phyloP scores from a whole-genome alignment of 306 rosid genomes.

The Betula pendula region DNA sequence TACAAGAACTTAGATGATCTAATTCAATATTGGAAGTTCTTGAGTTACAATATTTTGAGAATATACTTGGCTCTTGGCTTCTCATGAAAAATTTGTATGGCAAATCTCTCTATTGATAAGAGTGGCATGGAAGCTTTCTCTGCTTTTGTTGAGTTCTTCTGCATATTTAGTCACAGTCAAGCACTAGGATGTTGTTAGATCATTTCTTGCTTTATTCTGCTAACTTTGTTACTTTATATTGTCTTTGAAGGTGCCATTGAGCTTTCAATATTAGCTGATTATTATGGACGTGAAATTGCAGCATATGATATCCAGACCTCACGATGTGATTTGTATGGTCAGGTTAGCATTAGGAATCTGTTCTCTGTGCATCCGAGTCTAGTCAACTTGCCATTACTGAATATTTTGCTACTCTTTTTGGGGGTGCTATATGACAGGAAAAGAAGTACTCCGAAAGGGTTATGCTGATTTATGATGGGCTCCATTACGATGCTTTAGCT shows the following conservation, averaged over 20 bases:
- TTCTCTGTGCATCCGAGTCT: slow-evolving; percentile 20
- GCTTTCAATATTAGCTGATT: slow-evolving; percentile 83
- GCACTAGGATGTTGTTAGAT: slow-evolving; percentile 5
- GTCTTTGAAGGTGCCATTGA: slow-evolving; percentile 82
- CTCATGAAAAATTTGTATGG: background rate
- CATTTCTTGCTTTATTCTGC: slow-evolving; percentile 19
- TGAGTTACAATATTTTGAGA: background rate
- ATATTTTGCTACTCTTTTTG: slow-evolving; percentile 15
- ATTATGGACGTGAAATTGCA: slow-evolving; percentile 90
- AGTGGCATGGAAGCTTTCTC: background rate
- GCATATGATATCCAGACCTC: slow-evolving; percentile 94
- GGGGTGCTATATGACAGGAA: slow-evolving; percentile 56
- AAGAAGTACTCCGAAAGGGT: slow-evolving; percentile 71
- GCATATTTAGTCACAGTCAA: background rate
- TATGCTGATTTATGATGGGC: slow-evolving; percentile 89
- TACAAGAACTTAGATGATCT: background rate
- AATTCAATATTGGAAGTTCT: background rate
- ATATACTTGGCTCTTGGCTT: background rate
- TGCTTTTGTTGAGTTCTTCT: background rate
- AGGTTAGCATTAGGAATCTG: slow-evolving; percentile 52
- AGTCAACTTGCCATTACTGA: slow-evolving; percentile 32
- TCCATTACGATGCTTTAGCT: slow-evolving; percentile 93
- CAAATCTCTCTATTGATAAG: background rate
- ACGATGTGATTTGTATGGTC: slow-evolving; percentile 94
- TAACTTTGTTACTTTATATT: slow-evolving; percentile 25